Base-by-base conservation (phyloP, 305 asterid species). In the Withania somnifera region DNA sequence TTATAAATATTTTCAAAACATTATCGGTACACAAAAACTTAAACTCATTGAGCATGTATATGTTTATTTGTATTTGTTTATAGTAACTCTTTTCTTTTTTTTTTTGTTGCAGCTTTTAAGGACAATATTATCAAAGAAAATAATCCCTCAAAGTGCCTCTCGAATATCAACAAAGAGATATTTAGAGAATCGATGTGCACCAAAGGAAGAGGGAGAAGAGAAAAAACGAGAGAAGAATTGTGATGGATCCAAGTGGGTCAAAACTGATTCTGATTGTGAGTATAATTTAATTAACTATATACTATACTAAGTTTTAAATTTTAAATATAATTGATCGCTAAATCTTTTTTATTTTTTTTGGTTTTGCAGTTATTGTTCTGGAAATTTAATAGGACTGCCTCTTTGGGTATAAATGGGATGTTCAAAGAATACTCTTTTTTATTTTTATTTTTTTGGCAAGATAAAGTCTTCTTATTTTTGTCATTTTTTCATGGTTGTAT, bases 221-320 rank as follows among this genome's bases (percentile, higher is more conserved):
- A 86, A 89, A 76, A 78, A 80, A 5, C 79, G 57, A 11, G 83
- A 86, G 32, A 66, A 84, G 24, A 78, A 50, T 24, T 60, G 56
- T 1, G 90, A 87, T 42, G 90, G 89, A 11, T 89, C 93, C 19
- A 93, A 91, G 89, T 95, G 98, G 98, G 95, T 87, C 81, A 95
- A 91, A 84, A 92, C 95, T 3, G 97, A 95, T 87, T 91, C 97
- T 36, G 97, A 95, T 36, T 95, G 98, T 95, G 79, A 89, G 98
- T 85, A 4, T 66, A 24, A 36, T 19, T 45, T 45, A 64, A 47
- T 57, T 38, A n/a, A n/a, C n/a, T n/a, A n/a, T n/a, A n/a, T n/a
- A n/a, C n/a, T n/a, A n/a, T n/a, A n/a, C n/a, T n/a, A 30, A 4
- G 6, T n/a, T 67, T 28, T 50, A 42, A 19, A 7, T 9, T 26